Evolutionary conservation across 495 filamentous ascomycete species (phyloP), one percentile per base, ranked within the genome.

Genomic region (Tuber calosporum): DNA sequence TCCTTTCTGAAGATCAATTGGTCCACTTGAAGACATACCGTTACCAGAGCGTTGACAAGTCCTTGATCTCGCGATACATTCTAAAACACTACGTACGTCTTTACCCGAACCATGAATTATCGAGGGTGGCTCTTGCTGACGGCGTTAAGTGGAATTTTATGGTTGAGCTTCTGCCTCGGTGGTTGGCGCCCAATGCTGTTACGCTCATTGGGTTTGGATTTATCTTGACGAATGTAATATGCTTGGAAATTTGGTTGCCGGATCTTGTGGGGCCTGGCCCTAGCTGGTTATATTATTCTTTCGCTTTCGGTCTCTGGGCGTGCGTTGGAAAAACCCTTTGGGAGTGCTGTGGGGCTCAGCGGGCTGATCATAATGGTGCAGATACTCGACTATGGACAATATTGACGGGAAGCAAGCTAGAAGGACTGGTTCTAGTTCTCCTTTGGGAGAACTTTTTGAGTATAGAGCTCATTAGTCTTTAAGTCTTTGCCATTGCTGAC

Each of bases 381-480:
- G 89, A 84, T 98, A 98, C 84, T 96, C 94, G 48, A 99, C 95
- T 19, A 91, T 99, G 89, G 95, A 99, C 85, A 99, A 99, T 81
- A 90, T 99, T 53, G 95, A 99, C 82, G 95, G 95, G 73, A 99
- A 99, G 85, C 95, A 99, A 84, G 95, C 95, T 38, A 86, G 95
- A 72, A 87, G 95, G 74, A 99, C 96, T 11, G 94, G 95, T 8
- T 97, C 94, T 20, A 98, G 95, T 58, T 97, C 93, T 80, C 92
- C 92, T 17, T 85, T 99, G 38, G 95, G 95, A 73, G 95, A 99
- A 83, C 88, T 99, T 30, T 99, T 99, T 85, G 95, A 99, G 89
- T 91, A 85, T 77, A 88, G 80, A 73, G 53, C 58, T 15, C n/a
- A 20, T 13, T 17, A 11, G 17, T 40, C 30, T 17, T 26, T n/a